These are phyloP conservation scores for Chlorophyllum brunneum DNA, from an alignment of 768 basidiomycete species.

Conservation along the genomic window DNA sequence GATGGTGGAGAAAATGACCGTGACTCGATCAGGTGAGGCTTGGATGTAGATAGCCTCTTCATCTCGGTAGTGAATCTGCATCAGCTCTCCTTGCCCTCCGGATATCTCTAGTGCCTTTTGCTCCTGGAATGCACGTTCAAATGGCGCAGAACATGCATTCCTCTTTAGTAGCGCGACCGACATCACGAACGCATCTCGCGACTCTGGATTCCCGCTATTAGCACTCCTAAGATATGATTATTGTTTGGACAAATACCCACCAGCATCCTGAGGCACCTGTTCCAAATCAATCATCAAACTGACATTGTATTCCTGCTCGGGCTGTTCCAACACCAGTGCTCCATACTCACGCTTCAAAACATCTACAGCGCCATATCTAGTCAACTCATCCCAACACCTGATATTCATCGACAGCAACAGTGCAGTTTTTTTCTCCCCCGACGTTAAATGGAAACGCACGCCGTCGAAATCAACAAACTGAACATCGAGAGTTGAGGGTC, in stretches of 20 bases:
- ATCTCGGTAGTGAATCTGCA: slow-evolving; percentile 92
- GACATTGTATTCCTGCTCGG: slow-evolving; percentile 88
- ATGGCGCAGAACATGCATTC: slow-evolving; percentile 92
- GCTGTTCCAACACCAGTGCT: slow-evolving; percentile 53
- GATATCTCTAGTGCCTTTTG: slow-evolving; percentile 83
- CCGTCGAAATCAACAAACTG: slow-evolving; percentile 98
- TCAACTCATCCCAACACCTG: slow-evolving; percentile 94
- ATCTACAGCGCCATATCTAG: slow-evolving; percentile 78
- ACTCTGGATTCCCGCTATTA: slow-evolving; percentile 44
- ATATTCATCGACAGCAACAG: slow-evolving; percentile 94
- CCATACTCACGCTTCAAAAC: slow-evolving; percentile 84
- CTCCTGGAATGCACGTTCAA: slow-evolving; percentile 80
- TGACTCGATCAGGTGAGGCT: slow-evolving; percentile 91
- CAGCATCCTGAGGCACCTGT: slow-evolving; percentile 72
- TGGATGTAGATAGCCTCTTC: slow-evolving; percentile 97
- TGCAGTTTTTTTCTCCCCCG: slow-evolving; percentile 77
- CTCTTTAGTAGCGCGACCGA: slow-evolving; percentile 86
- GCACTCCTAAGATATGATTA: neutral
- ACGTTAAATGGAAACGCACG: slow-evolving; percentile 90
- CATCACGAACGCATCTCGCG: slow-evolving; percentile 73
- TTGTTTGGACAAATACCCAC: slow-evolving; percentile 37
- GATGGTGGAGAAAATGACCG: slow-evolving; percentile 94
- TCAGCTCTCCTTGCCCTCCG: slow-evolving; percentile 73
- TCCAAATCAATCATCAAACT: slow-evolving; percentile 87
- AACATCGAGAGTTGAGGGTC: slow-evolving; percentile 89